Evolutionary conservation across 257 asterid genomes (phyloP).

Genomic region (Cynanchum wilfordii): DNA sequence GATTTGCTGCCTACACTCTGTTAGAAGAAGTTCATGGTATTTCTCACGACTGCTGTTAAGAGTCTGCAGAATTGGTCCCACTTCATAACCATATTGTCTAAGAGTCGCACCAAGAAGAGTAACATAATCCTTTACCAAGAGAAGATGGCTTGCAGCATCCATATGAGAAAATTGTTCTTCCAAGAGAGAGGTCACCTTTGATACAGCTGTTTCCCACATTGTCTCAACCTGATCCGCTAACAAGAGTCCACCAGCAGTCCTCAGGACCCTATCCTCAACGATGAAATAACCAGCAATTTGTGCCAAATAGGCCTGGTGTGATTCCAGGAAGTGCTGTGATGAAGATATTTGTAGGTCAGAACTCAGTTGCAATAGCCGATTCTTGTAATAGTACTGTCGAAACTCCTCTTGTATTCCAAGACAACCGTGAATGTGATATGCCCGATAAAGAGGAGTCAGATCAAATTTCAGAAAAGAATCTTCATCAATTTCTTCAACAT

Average conservation of each 20-base stretch:
- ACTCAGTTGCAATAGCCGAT: constrained; percentile 70
- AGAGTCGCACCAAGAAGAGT: constrained; percentile 92
- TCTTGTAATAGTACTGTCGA: constrained; percentile 72
- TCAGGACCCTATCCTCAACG: constrained; percentile 80
- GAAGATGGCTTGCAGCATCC: constrained; percentile 79
- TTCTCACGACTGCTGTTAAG: constrained; percentile 71
- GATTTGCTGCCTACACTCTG: constrained; percentile 67
- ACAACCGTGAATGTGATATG: constrained; percentile 72
- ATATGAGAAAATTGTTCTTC: constrained; percentile 68
- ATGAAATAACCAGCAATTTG: constrained; percentile 83
- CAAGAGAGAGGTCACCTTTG: constrained; percentile 54
- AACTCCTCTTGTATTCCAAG: constrained; percentile 71
- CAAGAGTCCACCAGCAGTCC: constrained; percentile 82
- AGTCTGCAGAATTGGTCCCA: constrained; percentile 58
- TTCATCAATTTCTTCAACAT: constrained; percentile 80
- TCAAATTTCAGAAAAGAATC: constrained; percentile 71
- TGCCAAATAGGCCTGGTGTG: constrained; percentile 69
- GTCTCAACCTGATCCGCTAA: constrained; percentile 69
- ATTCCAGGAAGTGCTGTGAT: constrained; percentile 65
- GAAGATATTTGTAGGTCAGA: constrained; percentile 83
- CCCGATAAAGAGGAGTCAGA: constrained; percentile 91
- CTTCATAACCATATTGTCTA: constrained; percentile 82
- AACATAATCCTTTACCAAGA: constrained; percentile 83
- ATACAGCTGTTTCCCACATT: constrained; percentile 90
- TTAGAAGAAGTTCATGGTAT: constrained; percentile 78